phyloP scores from a whole-genome alignment of 2,329 filamentous ascomycete genomes.

The Diaporthe amygdali region DNA sequence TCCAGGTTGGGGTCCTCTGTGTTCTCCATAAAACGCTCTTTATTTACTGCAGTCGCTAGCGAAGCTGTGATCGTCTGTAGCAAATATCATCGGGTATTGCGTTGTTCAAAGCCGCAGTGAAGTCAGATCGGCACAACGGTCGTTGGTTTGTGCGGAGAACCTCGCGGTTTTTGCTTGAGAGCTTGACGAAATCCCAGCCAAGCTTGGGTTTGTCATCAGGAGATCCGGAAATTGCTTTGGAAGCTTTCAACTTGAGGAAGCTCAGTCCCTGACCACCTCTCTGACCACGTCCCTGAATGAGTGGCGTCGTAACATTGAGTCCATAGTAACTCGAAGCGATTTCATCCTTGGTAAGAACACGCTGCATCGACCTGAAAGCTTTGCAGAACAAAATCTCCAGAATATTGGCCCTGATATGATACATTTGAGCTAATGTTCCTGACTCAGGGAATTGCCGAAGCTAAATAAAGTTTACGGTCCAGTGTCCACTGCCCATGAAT shows the following conservation, averaged over 20 bases:
- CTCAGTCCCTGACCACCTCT: not conserved
- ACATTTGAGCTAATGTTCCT: not conserved
- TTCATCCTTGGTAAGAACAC: not conserved
- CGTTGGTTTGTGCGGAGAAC: not conserved
- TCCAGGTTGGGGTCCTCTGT: not conserved
- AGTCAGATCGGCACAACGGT: not conserved
- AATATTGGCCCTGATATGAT: not conserved
- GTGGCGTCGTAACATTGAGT: not conserved
- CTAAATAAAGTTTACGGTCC: not conserved
- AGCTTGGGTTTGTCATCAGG: not conserved
- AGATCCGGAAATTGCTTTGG: not conserved
- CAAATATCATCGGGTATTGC: not conserved
- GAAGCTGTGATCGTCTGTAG: not conserved
- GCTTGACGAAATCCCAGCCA: not conserved
- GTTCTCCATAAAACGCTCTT: not conserved
- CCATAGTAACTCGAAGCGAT: not conserved
- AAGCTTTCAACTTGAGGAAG: not conserved
- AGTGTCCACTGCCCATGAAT: not conserved
- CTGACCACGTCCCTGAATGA: not conserved
- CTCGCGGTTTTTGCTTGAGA: not conserved
- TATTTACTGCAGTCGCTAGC: not conserved
- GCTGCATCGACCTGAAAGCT: not conserved
- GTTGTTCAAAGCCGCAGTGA: not conserved
- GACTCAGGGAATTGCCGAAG: not conserved
- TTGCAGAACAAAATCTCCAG: not conserved